Evolutionary conservation across 2,329 filamentous ascomycete species (phyloP).

Genomic region (Mycocentrospora acerina): DNA sequence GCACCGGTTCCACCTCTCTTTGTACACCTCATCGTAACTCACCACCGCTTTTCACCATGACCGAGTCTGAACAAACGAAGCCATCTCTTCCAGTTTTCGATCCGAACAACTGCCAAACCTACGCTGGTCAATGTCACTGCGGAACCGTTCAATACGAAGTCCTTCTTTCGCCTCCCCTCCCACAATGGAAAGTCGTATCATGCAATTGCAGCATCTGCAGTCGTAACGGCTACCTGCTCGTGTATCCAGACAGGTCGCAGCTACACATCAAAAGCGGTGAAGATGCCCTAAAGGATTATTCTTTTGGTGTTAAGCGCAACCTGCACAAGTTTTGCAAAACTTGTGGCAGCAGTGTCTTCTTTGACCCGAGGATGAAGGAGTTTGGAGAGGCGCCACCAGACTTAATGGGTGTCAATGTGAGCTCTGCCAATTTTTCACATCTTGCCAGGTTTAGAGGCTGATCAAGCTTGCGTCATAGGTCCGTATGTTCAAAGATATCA

Average conservation of each 20-base stretch:
- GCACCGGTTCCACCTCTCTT: too few relatives aligned
- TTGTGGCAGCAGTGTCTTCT: slow-evolving; percentile 8
- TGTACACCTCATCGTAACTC: too few relatives aligned
- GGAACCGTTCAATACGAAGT: slow-evolving; percentile 53
- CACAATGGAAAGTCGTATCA: slow-evolving; percentile 46
- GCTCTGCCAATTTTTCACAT: not conserved
- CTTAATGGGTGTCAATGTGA: slow-evolving; percentile 6
- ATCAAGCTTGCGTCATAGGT: slow-evolving; percentile 3
- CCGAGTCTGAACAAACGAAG: too few relatives aligned
- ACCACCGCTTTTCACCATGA: too few relatives aligned
- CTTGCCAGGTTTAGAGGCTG: not conserved
- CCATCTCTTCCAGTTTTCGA: slow-evolving; percentile 6
- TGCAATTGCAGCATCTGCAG: slow-evolving; percentile 59
- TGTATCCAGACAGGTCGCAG: slow-evolving; percentile 28
- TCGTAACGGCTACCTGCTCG: slow-evolving; percentile 54
- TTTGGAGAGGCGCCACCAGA: slow-evolving; percentile 5
- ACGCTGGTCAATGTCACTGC: slow-evolving; percentile 53
- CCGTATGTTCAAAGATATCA: slow-evolving; percentile 4
- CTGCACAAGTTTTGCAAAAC: slow-evolving; percentile 4
- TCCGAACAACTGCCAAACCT: not conserved
- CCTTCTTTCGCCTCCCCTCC: slow-evolving; percentile 52
- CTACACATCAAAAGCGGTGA: slow-evolving; percentile 1
- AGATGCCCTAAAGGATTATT: not conserved
- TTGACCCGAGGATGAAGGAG: slow-evolving; percentile 2
- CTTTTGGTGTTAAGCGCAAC: slow-evolving; percentile 4